phyloP scores from a whole-genome alignment of 768 basidiomycete species.

The Leccinum disarticulatum region DNA sequence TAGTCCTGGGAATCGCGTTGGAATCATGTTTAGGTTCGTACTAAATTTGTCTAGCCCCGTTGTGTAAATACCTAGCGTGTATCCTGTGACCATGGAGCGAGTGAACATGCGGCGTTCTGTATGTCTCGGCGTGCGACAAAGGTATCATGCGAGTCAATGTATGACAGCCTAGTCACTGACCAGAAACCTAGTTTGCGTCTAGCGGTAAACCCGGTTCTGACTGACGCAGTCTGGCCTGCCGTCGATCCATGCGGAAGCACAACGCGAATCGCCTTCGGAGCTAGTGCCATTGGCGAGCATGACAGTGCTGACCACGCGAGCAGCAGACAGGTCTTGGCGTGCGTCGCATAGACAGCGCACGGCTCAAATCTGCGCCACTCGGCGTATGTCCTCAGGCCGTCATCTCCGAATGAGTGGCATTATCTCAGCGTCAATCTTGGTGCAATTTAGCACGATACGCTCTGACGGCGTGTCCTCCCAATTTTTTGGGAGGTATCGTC shows the following conservation, averaged over 20 bases:
- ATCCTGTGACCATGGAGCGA: neutral
- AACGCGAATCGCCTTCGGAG: neutral
- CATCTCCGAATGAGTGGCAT: neutral
- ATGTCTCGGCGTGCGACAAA: neutral
- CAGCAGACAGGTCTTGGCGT: neutral
- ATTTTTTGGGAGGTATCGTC: neutral
- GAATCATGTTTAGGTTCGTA: too few relatives aligned
- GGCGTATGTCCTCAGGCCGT: neutral
- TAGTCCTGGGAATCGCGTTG: too few relatives aligned
- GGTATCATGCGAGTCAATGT: neutral
- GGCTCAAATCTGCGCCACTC: neutral
- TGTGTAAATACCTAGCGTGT: neutral
- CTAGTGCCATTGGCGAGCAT: neutral
- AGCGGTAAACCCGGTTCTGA: neutral
- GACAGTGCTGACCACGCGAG: neutral
- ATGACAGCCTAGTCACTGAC: neutral
- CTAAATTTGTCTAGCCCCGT: too few relatives aligned
- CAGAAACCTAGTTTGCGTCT: neutral
- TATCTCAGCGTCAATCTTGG: conserved; percentile 22
- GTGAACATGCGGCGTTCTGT: neutral
- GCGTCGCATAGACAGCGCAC: conserved; percentile 14
- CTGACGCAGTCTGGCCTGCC: neutral
- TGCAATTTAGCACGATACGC: neutral
- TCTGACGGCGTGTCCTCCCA: neutral
- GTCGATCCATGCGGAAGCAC: neutral